Evolutionary conservation across 176 grass and related monocot species (phyloP), one percentile per base, ranked within the genome.

Genomic region (Carex littledalei): DNA sequence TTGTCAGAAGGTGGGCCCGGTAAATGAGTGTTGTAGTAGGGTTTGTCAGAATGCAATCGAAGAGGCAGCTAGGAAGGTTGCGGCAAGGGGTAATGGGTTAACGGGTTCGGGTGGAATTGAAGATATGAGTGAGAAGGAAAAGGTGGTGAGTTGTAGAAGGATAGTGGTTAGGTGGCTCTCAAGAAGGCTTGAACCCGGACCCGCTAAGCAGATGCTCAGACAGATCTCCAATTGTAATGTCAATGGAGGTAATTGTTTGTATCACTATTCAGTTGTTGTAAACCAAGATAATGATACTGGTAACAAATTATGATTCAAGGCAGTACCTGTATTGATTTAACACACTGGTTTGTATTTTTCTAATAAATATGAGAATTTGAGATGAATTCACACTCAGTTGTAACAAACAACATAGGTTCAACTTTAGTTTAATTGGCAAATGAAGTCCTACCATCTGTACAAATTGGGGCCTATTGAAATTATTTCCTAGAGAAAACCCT

Each of bases 211-310:
- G 81, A 92, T 95, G 84, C 78, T 95, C 13, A 92, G 93, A 86
- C 93, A 93, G 50, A 92, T 99, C 69, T 98, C 96, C 45, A 98
- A 94, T 92, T 99, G 96, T 10, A 91, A 99, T 58, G 93, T 95
- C 47, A 99, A 99, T 86, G 93, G 81, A 94, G 96, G 96, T 95
- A 88, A 50, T 15, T 67, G 21, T 57, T 64, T 55, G n/a, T 7
- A 45, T 45, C 43, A 45, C 8, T 8, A 1, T 45, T 45, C 43
- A 39, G 37, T 73, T 49, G 20, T 75, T 75, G 20, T 15, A 49
- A 75, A 50, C n/a, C 20, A 15, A 75, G 9, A 21, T 74, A 49
- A 22, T 50, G 17, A 4, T 74, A 24, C 20, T 11, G 68, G 37
- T 71, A 3, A 1, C 70, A 20, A 52, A 15, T 26, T 74, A 14